phyloP scores from a whole-genome alignment of 768 basidiomycete species.

The Suillus discolor region DNA sequence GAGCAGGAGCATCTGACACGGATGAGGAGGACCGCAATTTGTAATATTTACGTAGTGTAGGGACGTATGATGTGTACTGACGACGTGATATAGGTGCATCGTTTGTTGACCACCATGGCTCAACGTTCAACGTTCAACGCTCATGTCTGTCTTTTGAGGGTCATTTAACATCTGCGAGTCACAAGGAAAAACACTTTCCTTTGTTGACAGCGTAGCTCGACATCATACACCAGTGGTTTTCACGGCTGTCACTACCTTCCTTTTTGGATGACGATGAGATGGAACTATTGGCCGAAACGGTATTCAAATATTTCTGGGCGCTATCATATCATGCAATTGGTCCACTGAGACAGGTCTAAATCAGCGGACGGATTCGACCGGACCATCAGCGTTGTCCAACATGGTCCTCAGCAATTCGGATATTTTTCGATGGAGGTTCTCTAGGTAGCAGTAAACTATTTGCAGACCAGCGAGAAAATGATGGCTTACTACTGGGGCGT shows the following conservation, averaged over 20 bases:
- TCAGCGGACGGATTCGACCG: background rate
- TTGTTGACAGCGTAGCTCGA: background rate
- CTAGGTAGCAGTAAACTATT: constrained; percentile 33
- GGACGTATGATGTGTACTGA: background rate
- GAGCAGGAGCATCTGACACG: constrained; percentile 87
- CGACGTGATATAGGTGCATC: constrained; percentile 41
- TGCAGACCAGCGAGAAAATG: background rate
- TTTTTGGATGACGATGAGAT: background rate
- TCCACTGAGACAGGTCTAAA: background rate
- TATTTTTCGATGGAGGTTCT: constrained; percentile 61
- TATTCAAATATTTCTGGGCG: background rate
- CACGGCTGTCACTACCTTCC: background rate
- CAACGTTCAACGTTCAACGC: background rate
- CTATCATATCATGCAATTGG: background rate
- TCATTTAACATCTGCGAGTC: too few relatives aligned
- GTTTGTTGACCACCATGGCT: constrained; percentile 53
- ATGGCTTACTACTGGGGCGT: constrained; percentile 58
- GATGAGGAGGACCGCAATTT: constrained; percentile 70
- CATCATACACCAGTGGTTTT: background rate
- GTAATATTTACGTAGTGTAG: constrained; percentile 81
- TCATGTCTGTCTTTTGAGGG: background rate
- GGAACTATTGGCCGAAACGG: background rate
- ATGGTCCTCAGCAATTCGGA: constrained; percentile 58
- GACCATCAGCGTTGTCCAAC: constrained; percentile 52
- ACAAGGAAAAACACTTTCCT: background rate